Base-by-base conservation (phyloP, 1,284 basidiomycete genomes). In the Leccinum insolens region DNA sequence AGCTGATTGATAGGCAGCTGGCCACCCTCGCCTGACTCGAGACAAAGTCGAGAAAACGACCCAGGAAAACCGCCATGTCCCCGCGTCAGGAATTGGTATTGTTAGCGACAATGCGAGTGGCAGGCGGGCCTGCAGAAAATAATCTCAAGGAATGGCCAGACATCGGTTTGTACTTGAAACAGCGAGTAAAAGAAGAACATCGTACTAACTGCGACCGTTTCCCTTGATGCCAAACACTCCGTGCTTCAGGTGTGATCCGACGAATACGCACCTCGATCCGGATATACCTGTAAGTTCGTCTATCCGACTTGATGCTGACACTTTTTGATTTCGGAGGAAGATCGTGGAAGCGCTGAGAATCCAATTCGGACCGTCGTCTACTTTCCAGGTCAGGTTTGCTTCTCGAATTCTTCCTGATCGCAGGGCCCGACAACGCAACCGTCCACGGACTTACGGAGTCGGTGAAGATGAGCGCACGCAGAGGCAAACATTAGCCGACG, bases 311-410 rank as follows among this genome's bases (percentile, higher is more conserved):
- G 22, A 34, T 22, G 60, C 17, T 20, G 12, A 58, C 52, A 25
- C 20, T 2, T 28, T 4, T 61, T 65, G 31, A 71, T 61, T 55
- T 59, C 5, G 39, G 64, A 12, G 22, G 39, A 34, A 77, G 76
- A 81, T 84, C 62, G 73, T 81, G 7, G 79, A 78, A 67, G 82
- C 81, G 78, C 75, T 31, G 77, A 83, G 68, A 79, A 79, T 65
- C 80, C 79, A n/a, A 71, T 84, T 37, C 80, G 83, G 41, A 82
- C 83, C 4, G 79, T 82, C 41, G 81, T 83, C 64, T 70, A 81
- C 41, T 80, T 74, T 61, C 82, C 82, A 14, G 76, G 62, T 57
- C 77, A 78, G 75, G 76, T 77, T 66, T 60, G 69, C 3, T 11
- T 28, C 37, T 17, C 31, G 9, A 31, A 14, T 66, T 28, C 37